phyloP scores from a whole-genome alignment of 805 yeast species.

The Hanseniaspora meyeri region DNA sequence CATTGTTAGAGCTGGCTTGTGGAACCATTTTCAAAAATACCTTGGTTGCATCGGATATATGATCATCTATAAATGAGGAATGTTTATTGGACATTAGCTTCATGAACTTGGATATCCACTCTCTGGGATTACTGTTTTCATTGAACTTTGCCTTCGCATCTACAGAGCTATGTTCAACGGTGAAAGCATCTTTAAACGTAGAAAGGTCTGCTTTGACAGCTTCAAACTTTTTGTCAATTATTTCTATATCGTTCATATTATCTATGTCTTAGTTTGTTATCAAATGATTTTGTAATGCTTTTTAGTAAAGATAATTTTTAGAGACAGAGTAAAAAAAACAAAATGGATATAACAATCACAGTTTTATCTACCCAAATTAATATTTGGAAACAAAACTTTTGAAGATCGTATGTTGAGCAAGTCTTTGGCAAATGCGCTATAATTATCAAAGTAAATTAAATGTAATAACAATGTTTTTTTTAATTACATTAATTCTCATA shows the following conservation, averaged over 20 bases:
- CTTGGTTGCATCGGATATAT: neutral
- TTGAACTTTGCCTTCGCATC: neutral
- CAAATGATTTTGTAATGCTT: too few relatives aligned
- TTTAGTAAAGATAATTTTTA: too few relatives aligned
- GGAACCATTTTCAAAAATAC: neutral
- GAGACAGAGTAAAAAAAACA: too few relatives aligned
- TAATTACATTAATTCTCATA: too few relatives aligned
- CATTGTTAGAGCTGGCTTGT: neutral
- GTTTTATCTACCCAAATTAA: too few relatives aligned
- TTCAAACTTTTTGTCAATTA: neutral
- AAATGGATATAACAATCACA: too few relatives aligned
- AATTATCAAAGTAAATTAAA: too few relatives aligned
- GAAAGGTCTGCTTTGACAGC: neutral
- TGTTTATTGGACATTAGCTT: neutral
- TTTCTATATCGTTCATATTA: neutral
- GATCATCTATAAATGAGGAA: neutral
- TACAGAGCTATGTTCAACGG: neutral
- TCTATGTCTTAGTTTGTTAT: too few relatives aligned
- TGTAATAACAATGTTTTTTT: too few relatives aligned
- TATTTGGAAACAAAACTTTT: too few relatives aligned
- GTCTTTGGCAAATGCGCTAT: too few relatives aligned
- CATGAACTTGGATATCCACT: slow-evolving; percentile 1
- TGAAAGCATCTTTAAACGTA: neutral
- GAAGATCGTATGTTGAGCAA: too few relatives aligned
- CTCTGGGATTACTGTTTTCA: neutral